These are phyloP conservation scores for Phytophthora idaei DNA, from an alignment of 352 stramenopile genomes.

Conservation along the genomic window DNA sequence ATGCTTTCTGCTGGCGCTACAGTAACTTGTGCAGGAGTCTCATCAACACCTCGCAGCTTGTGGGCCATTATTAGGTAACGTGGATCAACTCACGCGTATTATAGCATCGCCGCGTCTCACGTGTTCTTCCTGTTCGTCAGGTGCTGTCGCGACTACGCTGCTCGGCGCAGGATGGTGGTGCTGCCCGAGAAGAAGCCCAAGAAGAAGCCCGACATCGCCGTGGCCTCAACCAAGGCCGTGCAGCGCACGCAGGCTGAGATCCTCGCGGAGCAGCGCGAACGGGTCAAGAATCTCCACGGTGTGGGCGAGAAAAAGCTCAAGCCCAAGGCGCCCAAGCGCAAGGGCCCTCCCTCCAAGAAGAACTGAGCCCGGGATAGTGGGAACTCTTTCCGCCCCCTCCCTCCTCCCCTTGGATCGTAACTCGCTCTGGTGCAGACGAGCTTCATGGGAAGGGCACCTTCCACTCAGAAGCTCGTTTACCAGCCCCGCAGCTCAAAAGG, in stretches of 20 bases:
- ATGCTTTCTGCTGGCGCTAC: neutral
- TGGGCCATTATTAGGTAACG: constrained; percentile 77
- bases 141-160: constrained; percentile 62
- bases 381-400: too few relatives aligned
- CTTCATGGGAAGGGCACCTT: neutral
- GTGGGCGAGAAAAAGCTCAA: constrained; percentile 72
- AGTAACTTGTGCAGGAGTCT: neutral
- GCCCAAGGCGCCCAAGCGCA: constrained; percentile 69
- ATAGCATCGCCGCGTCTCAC: constrained; percentile 4
- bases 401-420: neutral
- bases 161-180: constrained; percentile 59
- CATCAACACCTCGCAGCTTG: constrained; percentile 41
- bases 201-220: constrained; percentile 79
- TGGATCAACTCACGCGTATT: neutral
- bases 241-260: constrained; percentile 83
- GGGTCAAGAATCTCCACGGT: constrained; percentile 63
- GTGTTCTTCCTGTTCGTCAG: constrained; percentile 13
- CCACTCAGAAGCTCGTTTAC: neutral
- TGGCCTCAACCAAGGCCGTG: constrained; percentile 57
- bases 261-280: constrained; percentile 72
- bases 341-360: constrained; percentile 61
- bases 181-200: constrained; percentile 71
- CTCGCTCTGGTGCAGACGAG: constrained; percentile 4
- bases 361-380: constrained; percentile 12
- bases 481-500: neutral